phyloP scores from a whole-genome alignment of 2,329 filamentous ascomycete genomes.

The Fusarium udum region DNA sequence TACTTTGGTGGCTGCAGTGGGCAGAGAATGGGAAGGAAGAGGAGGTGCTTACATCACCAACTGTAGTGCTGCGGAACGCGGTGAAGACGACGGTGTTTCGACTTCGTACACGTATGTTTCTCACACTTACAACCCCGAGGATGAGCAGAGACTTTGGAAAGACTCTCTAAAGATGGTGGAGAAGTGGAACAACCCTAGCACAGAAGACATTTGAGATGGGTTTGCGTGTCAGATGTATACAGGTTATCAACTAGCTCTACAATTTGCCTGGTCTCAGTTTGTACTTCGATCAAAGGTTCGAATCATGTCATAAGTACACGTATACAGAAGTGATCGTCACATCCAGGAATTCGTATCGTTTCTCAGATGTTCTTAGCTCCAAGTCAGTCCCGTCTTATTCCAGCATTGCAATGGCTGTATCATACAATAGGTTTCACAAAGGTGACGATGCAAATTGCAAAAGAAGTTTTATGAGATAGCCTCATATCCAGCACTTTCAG shows the following conservation, averaged over 20 bases:
- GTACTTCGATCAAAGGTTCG: too few relatives aligned
- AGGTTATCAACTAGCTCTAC: not conserved
- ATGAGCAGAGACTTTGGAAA: constrained; percentile 1
- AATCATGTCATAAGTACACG: too few relatives aligned
- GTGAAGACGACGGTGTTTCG: not conserved
- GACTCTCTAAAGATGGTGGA: not conserved
- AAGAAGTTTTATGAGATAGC: not conserved
- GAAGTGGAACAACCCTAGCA: not conserved
- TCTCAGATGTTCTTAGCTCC: not conserved
- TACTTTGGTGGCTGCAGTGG: not conserved
- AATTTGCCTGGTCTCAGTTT: not conserved
- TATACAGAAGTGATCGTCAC: not conserved
- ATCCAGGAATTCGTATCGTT: not conserved
- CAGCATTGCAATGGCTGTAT: too few relatives aligned
- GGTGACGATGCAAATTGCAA: not conserved
- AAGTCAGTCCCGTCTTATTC: not conserved
- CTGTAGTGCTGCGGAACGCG: not conserved
- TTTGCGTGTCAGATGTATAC: not conserved
- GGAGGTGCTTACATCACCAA: constrained; percentile 1
- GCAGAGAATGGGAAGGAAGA: not conserved
- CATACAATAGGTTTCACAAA: not conserved
- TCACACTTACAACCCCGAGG: not conserved
- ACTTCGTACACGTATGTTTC: constrained; percentile 1
- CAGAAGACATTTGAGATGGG: not conserved
- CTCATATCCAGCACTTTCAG: not conserved